Base-by-base conservation (phyloP, 78 protist genomes). In the Guillardia theta region DNA sequence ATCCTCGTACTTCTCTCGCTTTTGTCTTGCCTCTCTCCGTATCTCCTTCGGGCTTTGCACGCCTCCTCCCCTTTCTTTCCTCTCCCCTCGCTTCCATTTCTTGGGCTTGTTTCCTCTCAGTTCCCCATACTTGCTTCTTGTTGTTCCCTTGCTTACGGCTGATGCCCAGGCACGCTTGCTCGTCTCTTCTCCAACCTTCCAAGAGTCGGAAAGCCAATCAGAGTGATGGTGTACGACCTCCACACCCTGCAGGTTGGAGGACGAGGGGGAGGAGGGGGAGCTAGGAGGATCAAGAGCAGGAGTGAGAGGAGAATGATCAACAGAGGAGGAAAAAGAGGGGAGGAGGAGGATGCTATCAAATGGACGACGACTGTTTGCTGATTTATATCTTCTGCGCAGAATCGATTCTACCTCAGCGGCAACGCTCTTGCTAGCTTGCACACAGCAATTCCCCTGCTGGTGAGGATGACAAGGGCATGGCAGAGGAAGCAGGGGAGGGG, bases 201-300 rank as follows among this genome's bases (percentile, higher is more conserved):
- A 5, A 21, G 58, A 48, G 9, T 43, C 4, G 92, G 92, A 48
- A 43, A 47, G 30, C 48, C 92, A 19, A 46, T 47, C 37, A 48
- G 92, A n/a, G 48, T 87, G 27, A 87, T 87, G 92, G 58, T 46
- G 44, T 87, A 87, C 92, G 92, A 87, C n/a, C 92, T 87, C 43
- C 92, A 87, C 92, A 87, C 92, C 27, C 21, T 44, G 64, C 88
- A 78, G 12, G 45, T n/a, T n/a, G n/a, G n/a, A n/a, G n/a, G n/a
- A n/a, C n/a, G n/a, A n/a, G n/a, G n/a, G n/a, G n/a, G n/a, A n/a
- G n/a, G n/a, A n/a, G n/a, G n/a, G n/a, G n/a, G n/a, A n/a, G n/a
- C n/a, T n/a, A n/a, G n/a, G n/a, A n/a, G n/a, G n/a, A n/a, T n/a
- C n/a, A n/a, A n/a, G n/a, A n/a, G n/a, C n/a, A n/a, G n/a, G n/a